Evolutionary conservation across 352 stramenopile genomes (phyloP), one percentile per base, ranked within the genome.

Genomic region (Phytophthora kernoviae): DNA sequence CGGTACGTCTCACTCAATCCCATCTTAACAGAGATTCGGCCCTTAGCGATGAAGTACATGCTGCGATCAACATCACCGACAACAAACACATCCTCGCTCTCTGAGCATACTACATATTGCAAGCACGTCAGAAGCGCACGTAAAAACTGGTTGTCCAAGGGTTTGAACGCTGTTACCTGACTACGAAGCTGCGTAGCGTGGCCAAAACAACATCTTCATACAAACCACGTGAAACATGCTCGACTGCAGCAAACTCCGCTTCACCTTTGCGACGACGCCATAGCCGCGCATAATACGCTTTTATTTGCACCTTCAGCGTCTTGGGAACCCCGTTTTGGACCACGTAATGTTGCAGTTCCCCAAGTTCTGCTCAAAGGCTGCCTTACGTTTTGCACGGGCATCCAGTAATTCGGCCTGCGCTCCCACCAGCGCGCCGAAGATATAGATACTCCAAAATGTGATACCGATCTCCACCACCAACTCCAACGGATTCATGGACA

Each of bases 41-140:
- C 84, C 0, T 75, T 50, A 0, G 79, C 69, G 44, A 93, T 90
- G 30, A 93, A 90, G 49, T 92, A 92, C 84, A 93, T 91, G 36
- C 65, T 85, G 14, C 79, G 77, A 26, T 92, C 82, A 47, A 92
- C 81, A 60, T 94, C 84, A 1, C 84, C 83, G 4, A 65, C 58
- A n/a, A 87, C 83, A 46, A 90, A 79, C 33, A 91, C 70, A 30
- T 90, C 78, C 47, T 90, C 80, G 12, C 71, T 75, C 44, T 88
- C 80, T 10, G 75, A 82, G 57, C 77, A 90, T 9, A 90, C 65
- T 0, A 91, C 75, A 39, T 84, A 88, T 33, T 84, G 73, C 9
- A 91, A 60, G 8, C 69, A 70, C 8, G 80, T 69, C 0, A 91
- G 65, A 32, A 91, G 44, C 5, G 76, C 75, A 6, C 80, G 78